Conservation (phyloP, 192 early-diverging fungal species). For the Dissophora ornata region DNA sequence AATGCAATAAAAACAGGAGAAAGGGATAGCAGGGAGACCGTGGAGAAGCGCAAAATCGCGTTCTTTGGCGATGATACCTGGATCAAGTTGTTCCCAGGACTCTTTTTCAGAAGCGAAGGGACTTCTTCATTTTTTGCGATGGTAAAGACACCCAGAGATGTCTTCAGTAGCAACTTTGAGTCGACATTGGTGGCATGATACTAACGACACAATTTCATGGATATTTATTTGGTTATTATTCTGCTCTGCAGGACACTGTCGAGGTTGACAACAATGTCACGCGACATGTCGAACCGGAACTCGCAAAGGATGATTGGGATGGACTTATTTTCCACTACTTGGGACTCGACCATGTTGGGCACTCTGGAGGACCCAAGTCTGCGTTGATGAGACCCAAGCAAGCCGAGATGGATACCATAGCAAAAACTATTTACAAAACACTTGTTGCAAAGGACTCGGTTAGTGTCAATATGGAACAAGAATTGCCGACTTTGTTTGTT, state of each 20-base stretch:
- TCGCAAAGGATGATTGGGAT: conserved; percentile 71
- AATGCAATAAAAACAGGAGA: conserved; percentile 7
- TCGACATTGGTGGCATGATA: too few relatives aligned
- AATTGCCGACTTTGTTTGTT: conserved; percentile 77
- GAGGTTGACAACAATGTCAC: conserved; percentile 83
- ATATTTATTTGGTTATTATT: too few relatives aligned
- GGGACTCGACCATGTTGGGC: conserved; percentile 87
- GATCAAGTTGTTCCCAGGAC: conserved; percentile 84
- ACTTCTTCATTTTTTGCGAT: conserved; percentile 76
- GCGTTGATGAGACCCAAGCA: conserved; percentile 81
- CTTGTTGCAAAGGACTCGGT: conserved; percentile 10
- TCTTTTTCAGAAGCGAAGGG: conserved; percentile 70
- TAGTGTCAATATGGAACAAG: not conserved
- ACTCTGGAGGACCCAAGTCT: conserved; percentile 75
- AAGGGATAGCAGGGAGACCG: conserved; percentile 3
- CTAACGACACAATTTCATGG: not conserved
- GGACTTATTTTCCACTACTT: conserved; percentile 82
- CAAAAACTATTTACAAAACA: conserved; percentile 64
- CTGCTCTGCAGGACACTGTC: conserved; percentile 71
- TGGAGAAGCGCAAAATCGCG: conserved; percentile 64
- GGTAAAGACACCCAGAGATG: conserved; percentile 43
- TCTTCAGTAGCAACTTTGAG: not conserved
- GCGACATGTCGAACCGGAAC: conserved; percentile 68
- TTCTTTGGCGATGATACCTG: conserved; percentile 98
- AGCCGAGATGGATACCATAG: conserved; percentile 78